These are phyloP conservation scores for Uronychia setigera DNA, from an alignment of 73 alveolate species.

Conservation along the genomic window DNA sequence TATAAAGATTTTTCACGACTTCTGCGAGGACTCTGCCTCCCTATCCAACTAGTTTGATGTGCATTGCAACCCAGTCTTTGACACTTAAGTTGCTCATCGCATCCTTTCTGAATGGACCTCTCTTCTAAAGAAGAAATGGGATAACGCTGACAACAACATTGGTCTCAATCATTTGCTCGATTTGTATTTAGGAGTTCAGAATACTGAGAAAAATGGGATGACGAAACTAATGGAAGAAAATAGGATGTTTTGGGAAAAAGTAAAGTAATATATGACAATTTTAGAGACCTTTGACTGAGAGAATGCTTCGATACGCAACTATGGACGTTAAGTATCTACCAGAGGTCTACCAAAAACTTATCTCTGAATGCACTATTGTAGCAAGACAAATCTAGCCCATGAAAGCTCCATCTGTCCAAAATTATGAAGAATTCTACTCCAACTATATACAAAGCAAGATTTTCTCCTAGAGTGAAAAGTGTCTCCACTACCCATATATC, in stretches of 20 bases:
- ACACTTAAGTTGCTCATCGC: slow-evolving; percentile 50
- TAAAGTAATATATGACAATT: background rate
- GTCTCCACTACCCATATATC: slow-evolving; percentile 32
- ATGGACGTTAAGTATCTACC: slow-evolving; percentile 47
- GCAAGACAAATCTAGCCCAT: background rate
- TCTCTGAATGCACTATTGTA: background rate
- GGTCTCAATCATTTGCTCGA: slow-evolving; percentile 21
- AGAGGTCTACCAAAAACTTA: slow-evolving; percentile 12
- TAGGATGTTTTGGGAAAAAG: slow-evolving; percentile 50
- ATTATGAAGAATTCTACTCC: background rate
- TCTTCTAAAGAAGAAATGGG: slow-evolving; percentile 20
- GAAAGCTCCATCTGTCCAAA: background rate
- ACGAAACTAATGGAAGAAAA: slow-evolving; percentile 23
- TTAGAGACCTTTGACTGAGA: slow-evolving; percentile 45
- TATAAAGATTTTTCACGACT: slow-evolving; percentile 49
- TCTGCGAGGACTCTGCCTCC: slow-evolving; percentile 48
- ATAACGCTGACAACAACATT: slow-evolving; percentile 33
- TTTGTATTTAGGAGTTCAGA: slow-evolving; percentile 26
- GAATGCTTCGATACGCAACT: slow-evolving; percentile 45
- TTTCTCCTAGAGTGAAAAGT: background rate
- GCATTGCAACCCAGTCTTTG: slow-evolving; percentile 40
- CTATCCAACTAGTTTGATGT: slow-evolving; percentile 36
- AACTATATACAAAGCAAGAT: background rate
- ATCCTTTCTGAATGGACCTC: slow-evolving; percentile 7
- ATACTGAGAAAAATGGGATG: slow-evolving; percentile 42